Percentiles rank a stretch among this genome's conserved stretches.
These are phyloP conservation scores for Saccharomyces hybrid DNA, from an alignment of 1,139 yeast species.

Conservation along the genomic window DNA sequence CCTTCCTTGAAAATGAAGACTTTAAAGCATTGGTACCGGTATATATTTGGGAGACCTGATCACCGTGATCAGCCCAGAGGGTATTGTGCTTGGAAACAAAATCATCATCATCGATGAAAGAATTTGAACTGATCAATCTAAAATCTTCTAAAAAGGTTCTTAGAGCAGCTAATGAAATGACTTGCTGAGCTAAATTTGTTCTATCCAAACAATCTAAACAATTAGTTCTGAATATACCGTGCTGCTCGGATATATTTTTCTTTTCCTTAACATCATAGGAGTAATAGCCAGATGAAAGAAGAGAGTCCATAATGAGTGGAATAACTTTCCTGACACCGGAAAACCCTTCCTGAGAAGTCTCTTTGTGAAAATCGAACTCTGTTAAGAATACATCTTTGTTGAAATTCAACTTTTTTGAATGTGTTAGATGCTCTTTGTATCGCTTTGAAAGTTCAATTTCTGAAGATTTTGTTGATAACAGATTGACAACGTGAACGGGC, in stretches of 20 bases:
- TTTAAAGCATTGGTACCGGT: slow-evolving; percentile 97
- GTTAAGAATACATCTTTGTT: slow-evolving; percentile 53
- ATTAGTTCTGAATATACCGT: slow-evolving; percentile 85
- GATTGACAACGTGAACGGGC: slow-evolving; percentile 75
- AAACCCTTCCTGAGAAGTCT: slow-evolving; percentile 83
- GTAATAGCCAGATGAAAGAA: slow-evolving; percentile 75
- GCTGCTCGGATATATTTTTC: slow-evolving; percentile 59
- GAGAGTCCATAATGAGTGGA: slow-evolving; percentile 54
- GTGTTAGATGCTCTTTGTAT: slow-evolving; percentile 48
- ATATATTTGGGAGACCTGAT: slow-evolving; percentile 89
- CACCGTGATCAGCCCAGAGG: slow-evolving; percentile 98
- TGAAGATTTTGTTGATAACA: slow-evolving; percentile 69
- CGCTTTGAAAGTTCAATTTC: slow-evolving; percentile 69
- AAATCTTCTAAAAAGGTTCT: slow-evolving; percentile 54
- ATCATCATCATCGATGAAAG: slow-evolving; percentile 36
- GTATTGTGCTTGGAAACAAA: slow-evolving; percentile 62
- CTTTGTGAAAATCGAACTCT: slow-evolving; percentile 89
- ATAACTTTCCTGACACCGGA: slow-evolving; percentile 70
- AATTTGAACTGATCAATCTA: slow-evolving; percentile 31
- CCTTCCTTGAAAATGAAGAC: slow-evolving; percentile 87
- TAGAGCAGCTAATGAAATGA: slow-evolving; percentile 62
- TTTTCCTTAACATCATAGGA: slow-evolving; percentile 48
- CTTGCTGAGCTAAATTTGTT: slow-evolving; percentile 88
- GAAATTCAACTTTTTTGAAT: slow-evolving; percentile 31
- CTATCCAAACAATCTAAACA: slow-evolving; percentile 94